Conservation (phyloP, 1,139 yeast genomes). For the Protomyces lactucae-debilis region DNA sequence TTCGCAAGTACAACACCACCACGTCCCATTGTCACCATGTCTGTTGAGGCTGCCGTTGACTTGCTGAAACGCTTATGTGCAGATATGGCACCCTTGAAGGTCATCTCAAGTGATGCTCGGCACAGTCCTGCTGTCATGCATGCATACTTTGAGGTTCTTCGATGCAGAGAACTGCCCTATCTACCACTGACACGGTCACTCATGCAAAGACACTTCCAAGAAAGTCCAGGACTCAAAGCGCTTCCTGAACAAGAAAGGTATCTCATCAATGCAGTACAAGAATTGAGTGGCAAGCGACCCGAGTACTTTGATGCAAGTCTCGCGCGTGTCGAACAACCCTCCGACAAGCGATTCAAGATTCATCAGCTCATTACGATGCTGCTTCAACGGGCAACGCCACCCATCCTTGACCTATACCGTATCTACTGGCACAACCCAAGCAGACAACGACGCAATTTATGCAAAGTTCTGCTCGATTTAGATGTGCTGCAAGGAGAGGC, state of each 20-base stretch:
- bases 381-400: constrained; percentile 6
- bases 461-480: constrained; percentile 57
- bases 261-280: constrained; percentile 12
- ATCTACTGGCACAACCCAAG: constrained; percentile 68
- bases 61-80: neutral
- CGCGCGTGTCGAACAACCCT: constrained; percentile 7
- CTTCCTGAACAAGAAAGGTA: constrained; percentile 3
- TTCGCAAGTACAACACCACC: constrained; percentile 27
- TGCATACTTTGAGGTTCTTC: constrained; percentile 2
- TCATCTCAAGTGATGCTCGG: constrained; percentile 1
- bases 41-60: constrained; percentile 11
- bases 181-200: constrained; percentile 10
- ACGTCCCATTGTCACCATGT: constrained; percentile 25
- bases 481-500: constrained; percentile 67
- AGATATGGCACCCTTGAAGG: constrained; percentile 11
- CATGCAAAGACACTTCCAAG: constrained; percentile 7
- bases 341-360: constrained; percentile 3
- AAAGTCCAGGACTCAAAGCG: neutral
- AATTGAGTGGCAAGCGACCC: constrained; percentile 7
- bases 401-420: constrained; percentile 45
- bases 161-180: constrained; percentile 1
- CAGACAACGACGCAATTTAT: constrained; percentile 69
- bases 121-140: constrained; percentile 12
- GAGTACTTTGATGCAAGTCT: constrained; percentile 14
- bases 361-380: neutral